Evolutionary conservation across 768 basidiomycete genomes (phyloP), one percentile per base, ranked within the genome.

Genomic region (Lepiota subincarnata): DNA sequence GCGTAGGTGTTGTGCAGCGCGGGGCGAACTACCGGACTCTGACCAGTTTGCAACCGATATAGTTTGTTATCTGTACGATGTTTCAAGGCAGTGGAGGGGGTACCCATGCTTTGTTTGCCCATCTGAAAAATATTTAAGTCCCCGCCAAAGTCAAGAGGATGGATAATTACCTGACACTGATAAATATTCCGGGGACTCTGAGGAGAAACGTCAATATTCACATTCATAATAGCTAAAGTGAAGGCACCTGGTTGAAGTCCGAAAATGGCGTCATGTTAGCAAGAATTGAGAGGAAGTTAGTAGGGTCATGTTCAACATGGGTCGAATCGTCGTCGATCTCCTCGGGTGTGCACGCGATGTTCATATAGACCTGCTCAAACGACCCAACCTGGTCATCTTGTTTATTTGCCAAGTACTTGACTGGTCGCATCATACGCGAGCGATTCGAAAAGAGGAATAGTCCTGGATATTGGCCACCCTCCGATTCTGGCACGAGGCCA

Each of bases 51-150:
- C 3, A 99, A 79, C 18, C 93, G 86, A 70, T 98, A 98, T 41
- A 98, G 82, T 70, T 98, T 99, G 76, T 98, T 98, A 71, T 99
- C 97, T 8, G 97, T 98, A 55, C 97, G 82, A 63, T 94, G 92
- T 61, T 82, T 81, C 37, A 98, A 68, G 4, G 93, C 89, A 1
- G 95, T 98, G 28, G 93, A 86, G 1, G 97, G 96, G 16, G 97
- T 98, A 22, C 97, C 97, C 97, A 99, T 99, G 1, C 92, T 89
- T 83, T 99, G 97, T 76, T 99, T 99, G 68, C 95, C 94, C 97
- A 99, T 99, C 87, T 98, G 48, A 22, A 6, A 14, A 24, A 14
- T n/a, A 12, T 39, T 46, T 28, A 11, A 41, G 24, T 49, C 19
- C 12, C 7, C n/a, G 18, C 28, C 12, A 8, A 68, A 50, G 57